Base-by-base conservation (phyloP, 2,329 filamentous ascomycete species). In the Colletotrichum echinochloae region DNA sequence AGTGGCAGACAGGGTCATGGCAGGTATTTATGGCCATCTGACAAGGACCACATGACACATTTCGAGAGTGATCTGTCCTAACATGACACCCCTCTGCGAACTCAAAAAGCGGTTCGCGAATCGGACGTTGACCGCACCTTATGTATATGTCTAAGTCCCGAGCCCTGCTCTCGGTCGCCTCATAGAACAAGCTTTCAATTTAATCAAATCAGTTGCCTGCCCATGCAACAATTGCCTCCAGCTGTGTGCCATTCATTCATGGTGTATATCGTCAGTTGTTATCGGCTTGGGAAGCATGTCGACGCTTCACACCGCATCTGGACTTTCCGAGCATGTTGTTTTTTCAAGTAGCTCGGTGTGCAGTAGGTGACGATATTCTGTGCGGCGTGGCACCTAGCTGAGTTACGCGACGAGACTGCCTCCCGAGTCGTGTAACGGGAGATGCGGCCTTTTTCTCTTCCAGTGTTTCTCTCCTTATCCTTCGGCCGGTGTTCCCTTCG, bases 41-140 rank as follows among this genome's bases (percentile, higher is more conserved):
- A 55, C 35, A 28, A 28, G 49, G 41, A 44, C 66, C 48, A 62
- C 57, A 70, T 67, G 67, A 70, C 56, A 67, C 63, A 41, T 67
- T 44, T 54, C 44, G 49, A 70, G 64, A 67, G 51, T 67, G 57
- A 52, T 52, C 62, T 70, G 30, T 59, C 33, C 48, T n/a, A 62
- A 55, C 57, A 65, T 67, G 64, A 57, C 57, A 62, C 64, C 67
- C 62, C 67, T 62, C 67, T 52, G 18, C n/a, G 61, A 70, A 70
- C 57, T 61, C 57, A 67, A 67, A 70, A 62, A 57, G 67, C 64
- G 52, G 67, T 70, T 70, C 64, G 35, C 35, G 56, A 61, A 61
- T 57, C 66, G 66, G 66, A 49, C 35, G 56, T 46, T 66, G 48
- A 66, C 63, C 48, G 60, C 61, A 51, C 67, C 67, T 51, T 60